Evolutionary conservation across 495 filamentous ascomycete genomes (phyloP), one percentile per base, ranked within the genome.

Genomic region (Friedmanniomyces simplex): DNA sequence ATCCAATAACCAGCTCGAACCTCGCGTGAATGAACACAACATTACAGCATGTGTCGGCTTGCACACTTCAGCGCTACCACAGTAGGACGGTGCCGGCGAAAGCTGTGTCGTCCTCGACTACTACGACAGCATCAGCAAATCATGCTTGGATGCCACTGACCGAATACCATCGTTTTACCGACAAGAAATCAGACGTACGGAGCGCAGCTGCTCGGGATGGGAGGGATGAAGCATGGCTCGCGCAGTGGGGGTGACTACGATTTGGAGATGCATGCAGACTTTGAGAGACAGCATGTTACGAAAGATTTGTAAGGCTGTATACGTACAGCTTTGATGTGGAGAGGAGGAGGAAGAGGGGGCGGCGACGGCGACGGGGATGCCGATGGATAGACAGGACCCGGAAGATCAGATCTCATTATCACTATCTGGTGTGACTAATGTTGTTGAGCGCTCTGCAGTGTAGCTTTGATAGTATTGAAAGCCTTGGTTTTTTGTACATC

Each of bases 81-180:
- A 56, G 53, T 20, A 56, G 53, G 22, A 56, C 42, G 22, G 11
- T n/a, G 7, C 39, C 10, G 32, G 41, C 53, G 53, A 56, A 54
- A 54, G 51, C 51, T 49, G 46, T 14, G 14, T 28, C 13, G 42
- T 56, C 32, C 42, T 56, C 53, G 41, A 48, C 39, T 24, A 46
- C 7, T 20, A 43, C 46, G 3, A 24, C 12, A 22, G 16, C 20
- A 43, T 22, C 41, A 22, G n/a, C 50, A 18, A 36, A 3, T 11
- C 22, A 32, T 18, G 25, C 53, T n/a, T 54, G 25, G 41, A 37
- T 47, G 53, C 53, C 53, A 47, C 53, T 56, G 53, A 56, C 53
- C 53, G 53, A 11, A 56, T 56, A 56, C 53, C 14, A 56, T 56
- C 53, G 46, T 48, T 10, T 56, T 16, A 56, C 25, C 20, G 20